Base-by-base conservation (phyloP, 1,284 basidiomycete species). In the Ganoderma sinense region DNA sequence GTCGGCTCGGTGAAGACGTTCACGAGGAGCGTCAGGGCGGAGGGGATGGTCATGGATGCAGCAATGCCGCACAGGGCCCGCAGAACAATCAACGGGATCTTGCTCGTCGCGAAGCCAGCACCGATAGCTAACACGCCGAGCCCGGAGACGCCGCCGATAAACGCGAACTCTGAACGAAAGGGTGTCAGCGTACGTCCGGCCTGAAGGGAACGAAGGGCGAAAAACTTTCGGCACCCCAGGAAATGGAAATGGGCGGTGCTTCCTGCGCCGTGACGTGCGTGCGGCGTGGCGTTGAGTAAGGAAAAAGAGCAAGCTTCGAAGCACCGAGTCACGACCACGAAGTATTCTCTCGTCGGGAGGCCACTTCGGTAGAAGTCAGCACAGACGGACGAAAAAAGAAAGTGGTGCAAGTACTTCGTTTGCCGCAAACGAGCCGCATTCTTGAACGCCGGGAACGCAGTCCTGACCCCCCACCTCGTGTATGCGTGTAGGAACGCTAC, bases 1-100 rank as follows among this genome's bases (percentile, higher is more conserved):
- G 69, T 69, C 6, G 84, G 81, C 31, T 85, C 82, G 0, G 84
- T 82, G 73, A 87, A 87, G 60, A 84, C 75, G 36, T 80, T 80
- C 14, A 87, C 84, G 33, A 87, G 79, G 26, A 87, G 81, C 29
- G 81, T 78, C 23, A 87, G 75, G 5, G 86, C 82, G 13, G 86
- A 87, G 0, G 86, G 86, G 65, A 87, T 85, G 6, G 84, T 82
- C 78, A 86, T 77, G 4, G 84, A 80, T 23, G 81, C 83, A 8
- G 80, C 85, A 4, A 85, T 81, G 31, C 85, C 85, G 69, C 78
- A 80, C 43, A 87, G 59, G 2, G 84, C 83, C 66, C 85, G 81
- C 0, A 86, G 74, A n/a, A 85, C 76, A 59, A 87, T 82, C 51
- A 87, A 69, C 1, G 74, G 74, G 31, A 87, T 82, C 72, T 84